Evolutionary conservation across 2,329 filamentous ascomycete genomes (phyloP), one percentile per base, ranked within the genome.

Genomic region (Neoscytalidium dimidiatum): DNA sequence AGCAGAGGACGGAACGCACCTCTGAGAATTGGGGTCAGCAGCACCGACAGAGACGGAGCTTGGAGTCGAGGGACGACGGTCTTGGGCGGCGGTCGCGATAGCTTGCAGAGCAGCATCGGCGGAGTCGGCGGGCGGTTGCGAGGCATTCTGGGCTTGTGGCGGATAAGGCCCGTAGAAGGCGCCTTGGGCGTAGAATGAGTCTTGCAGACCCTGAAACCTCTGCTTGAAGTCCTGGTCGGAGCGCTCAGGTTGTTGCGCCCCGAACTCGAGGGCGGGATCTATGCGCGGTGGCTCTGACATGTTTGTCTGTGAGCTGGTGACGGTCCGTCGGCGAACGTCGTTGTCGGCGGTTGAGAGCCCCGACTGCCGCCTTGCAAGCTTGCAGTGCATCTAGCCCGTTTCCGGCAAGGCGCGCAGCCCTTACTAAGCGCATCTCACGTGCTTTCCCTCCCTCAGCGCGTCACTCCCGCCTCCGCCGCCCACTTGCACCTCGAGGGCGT

Each of bases 61-160:
- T 8, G 62, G 52, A n/a, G 62, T 58, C 9, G 62, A 64, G 11
- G 52, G 41, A 19, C 62, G 52, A 14, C 62, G 52, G 33, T 58
- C 62, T 14, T 64, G 62, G 19, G 62, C 62, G 17, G 62, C 62
- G 14, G 52, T 60, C 17, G 62, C 62, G 33, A 58, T 64, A 19
- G 62, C 62, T 19, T 64, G 62, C 9, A 58, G 52, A 51, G 62
- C 52, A 28, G 62, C 62, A 48, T 58, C 53, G 52, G 41, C 46
- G 29, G 43, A 33, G 33, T 51, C 61, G 35, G 61, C 61, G 41
- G 61, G 13, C 26, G 62, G 41, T 19, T 64, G 62, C 41, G 49
- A 35, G 13, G n/a, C 33, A 23, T 26, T 31, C 35, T 58, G 38
- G 13, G 21, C 26, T 41, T 57, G 51, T 13, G 51, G 41, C n/a